Base-by-base conservation (phyloP, 805 yeast species). In the Vanderwaltozyma tropicalis region DNA sequence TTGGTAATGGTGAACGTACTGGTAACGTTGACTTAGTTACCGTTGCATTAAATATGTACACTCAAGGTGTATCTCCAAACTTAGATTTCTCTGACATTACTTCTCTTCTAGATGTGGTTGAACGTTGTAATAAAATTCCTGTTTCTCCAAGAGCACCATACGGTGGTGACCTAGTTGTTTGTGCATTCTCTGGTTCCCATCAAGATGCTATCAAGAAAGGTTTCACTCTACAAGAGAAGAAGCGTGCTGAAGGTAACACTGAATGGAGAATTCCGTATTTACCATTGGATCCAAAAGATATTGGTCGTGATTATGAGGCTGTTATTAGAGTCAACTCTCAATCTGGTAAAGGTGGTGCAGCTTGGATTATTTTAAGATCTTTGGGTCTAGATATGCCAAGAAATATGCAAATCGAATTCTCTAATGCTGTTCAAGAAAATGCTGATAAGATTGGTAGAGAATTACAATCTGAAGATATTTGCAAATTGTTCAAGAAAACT, bases 231-330 rank as follows among this genome's bases (percentile, higher is more conserved):
- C 62, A 67, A 45, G 61, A 64, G 39, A 61, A 61, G 29, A 52
- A 55, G 31, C 53, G 60, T 31, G 57, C 59, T 20, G 57, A 59
- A 12, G 63, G 65, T 37, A 28, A 28, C 14, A 63, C 62, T 31
- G 59, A 57, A 37, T 83, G 94, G 94, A 67, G 72, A 49, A 67
- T 83, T 41, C 94, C 94, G 15, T 83, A 83, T 62, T 69, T 83
- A 48, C 94, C 94, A 21, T 68, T 84, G 53, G 94, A 83, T 55
- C 94, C 94, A 32, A 68, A 73, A 48, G 94, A 84, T 57, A 78
- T 83, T 50, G 94, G 94, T 36, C 74, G 92, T 59, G 80, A 80
- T n/a, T 84, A 84, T 63, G 94, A 84, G 62, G 92, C 94, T n/a
- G 82, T 84, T 39, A 83, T 83, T 49, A 75, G 94, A 55, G 92